These are phyloP conservation scores for Fusarium sterilihyphosum DNA, from an alignment of 2,329 filamentous ascomycete genomes.

Conservation along the genomic window DNA sequence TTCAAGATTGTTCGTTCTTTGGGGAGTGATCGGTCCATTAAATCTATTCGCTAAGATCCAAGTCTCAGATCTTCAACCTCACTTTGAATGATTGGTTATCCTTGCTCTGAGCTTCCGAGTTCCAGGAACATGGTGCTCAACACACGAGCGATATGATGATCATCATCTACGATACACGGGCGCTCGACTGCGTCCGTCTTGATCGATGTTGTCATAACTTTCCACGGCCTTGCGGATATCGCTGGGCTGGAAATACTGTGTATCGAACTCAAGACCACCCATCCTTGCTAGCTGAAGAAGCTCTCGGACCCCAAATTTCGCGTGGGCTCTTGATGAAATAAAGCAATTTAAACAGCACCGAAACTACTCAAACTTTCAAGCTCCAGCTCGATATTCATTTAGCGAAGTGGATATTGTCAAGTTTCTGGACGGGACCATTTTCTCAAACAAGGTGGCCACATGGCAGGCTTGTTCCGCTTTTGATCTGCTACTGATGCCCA, in stretches of 20 bases:
- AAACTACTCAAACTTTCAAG: constrained; percentile 17
- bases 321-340: constrained; percentile 38
- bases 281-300: constrained; percentile 23
- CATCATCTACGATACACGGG: constrained; percentile 9
- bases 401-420: constrained; percentile 19
- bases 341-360: constrained; percentile 38
- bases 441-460: constrained; percentile 36
- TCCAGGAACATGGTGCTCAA: neutral
- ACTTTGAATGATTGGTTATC: neutral
- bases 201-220: neutral
- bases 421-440: constrained; percentile 14
- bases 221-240: neutral
- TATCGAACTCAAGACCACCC: neutral
- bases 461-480: constrained; percentile 34
- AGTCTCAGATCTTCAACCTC: constrained; percentile 13
- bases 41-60: constrained; percentile 17
- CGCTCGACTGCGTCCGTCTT: constrained; percentile 10
- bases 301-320: constrained; percentile 30
- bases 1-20: neutral
- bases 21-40: neutral
- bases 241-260: neutral
- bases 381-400: neutral
- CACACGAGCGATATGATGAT: constrained; percentile 3
- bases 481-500: constrained; percentile 14
- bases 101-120: constrained; percentile 9